Base-by-base conservation (phyloP, 2,329 filamentous ascomycete genomes). In the Alternaria panax region DNA sequence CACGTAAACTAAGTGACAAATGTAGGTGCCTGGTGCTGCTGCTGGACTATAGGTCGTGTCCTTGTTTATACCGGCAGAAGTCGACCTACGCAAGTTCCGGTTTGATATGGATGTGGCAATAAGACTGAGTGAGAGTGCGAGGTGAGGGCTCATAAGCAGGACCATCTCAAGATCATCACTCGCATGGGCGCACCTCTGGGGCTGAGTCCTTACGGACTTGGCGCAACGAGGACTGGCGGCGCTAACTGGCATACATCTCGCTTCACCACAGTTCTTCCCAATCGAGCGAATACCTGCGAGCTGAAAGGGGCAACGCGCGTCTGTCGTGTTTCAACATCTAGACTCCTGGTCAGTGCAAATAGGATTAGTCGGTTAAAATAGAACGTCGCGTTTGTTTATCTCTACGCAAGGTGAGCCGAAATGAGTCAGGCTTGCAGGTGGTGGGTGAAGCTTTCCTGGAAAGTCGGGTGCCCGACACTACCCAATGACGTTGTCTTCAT, bases 241-340 rank as follows among this genome's bases (percentile, higher is more conserved):
- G 57, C 53, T 63, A 67, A 54, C 58, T 36, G 22, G 18, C 22
- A 27, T 34, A 45, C 18, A 27, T 18, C 30, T 61, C 61, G 58
- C 51, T 57, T 63, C 24, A 30, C 30, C 20, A 50, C 6, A 22
- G 16, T 48, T 50, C 18, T 63, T 65, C 64, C 64, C 40, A 60
- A 63, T 63, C 25, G 62, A 59, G 62, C 57, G 62, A 65, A 20
- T 38, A 54, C 40, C n/a, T 65, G 64, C 64, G 64, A 67, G 47
- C 40, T 52, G 14, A 11, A 48, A 12, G 32, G 48, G 36, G 14
- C 45, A 48, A 48, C 28, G 45, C 45, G 45, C 45, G 20, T 48
- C 45, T 25, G 8, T 25, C 30, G 18, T 24, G 45, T 18, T 18
- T 48, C 45, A 18, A 25, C 30, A 6, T n/a, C 45, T 9, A 18